A percentile compares a stretch with the other conserved stretches of the same genome.
Evolutionary conservation across 345 rosid species (phyloP).

Genomic region (Diplotaxis tenuifolia): DNA sequence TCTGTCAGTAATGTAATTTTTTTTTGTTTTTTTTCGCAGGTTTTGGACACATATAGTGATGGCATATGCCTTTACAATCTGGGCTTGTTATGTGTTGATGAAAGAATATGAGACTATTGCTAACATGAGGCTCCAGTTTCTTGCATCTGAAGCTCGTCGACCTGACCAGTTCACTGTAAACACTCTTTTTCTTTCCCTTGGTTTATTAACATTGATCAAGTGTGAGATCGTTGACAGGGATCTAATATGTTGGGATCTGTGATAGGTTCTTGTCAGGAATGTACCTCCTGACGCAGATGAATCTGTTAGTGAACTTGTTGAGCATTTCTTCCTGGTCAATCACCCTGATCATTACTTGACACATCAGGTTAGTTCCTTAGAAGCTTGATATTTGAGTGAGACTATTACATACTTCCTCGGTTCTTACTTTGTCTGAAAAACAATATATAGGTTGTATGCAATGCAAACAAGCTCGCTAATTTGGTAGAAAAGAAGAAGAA

Average conservation of each 20-base stretch:
- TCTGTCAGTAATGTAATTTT: no score
- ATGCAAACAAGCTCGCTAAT: conserved; percentile 76
- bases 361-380: conserved; percentile 44
- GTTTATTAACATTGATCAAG: no score
- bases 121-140: conserved; percentile 74
- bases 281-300: conserved; percentile 77
- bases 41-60: conserved; percentile 75
- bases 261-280: conserved; percentile 73
- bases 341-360: conserved; percentile 64
- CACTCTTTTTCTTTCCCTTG: conserved; percentile 4
- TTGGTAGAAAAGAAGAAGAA: conserved; percentile 68
- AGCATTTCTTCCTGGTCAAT: conserved; percentile 43
- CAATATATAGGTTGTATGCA: conserved; percentile 62
- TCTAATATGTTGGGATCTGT: no score
- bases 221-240: no score
- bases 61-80: conserved; percentile 81
- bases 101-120: conserved; percentile 79
- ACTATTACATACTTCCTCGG: no score
- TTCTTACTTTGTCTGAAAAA: neutral
- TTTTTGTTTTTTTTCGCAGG: conserved; percentile 40
- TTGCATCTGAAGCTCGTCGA: conserved; percentile 70
- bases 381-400: no score
- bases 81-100: conserved; percentile 75
- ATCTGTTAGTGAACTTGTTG: conserved; percentile 75
- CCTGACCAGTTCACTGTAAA: conserved; percentile 85